phyloP scores from a whole-genome alignment of 2,329 filamentous ascomycete species.

The Monosporascus sp. region DNA sequence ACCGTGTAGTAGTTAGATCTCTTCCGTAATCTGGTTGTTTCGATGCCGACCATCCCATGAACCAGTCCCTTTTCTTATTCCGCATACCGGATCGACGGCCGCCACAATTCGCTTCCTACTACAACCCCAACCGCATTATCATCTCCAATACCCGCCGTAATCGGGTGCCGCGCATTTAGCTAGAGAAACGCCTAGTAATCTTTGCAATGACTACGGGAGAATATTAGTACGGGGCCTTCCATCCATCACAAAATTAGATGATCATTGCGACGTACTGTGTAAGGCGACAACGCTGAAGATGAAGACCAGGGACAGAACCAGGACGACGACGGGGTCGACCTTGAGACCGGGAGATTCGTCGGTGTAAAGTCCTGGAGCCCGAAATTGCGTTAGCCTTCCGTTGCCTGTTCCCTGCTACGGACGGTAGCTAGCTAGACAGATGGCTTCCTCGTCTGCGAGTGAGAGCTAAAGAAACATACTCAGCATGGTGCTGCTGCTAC shows the following conservation, averaged over 20 bases:
- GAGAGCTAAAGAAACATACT: conserved; percentile 52
- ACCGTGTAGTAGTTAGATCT: conserved; percentile 4
- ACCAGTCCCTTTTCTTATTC: no score
- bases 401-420: no score
- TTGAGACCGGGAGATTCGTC: conserved; percentile 96
- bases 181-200: conserved; percentile 81
- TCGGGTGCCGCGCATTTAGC: conserved; percentile 33
- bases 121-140: neutral
- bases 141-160: neutral
- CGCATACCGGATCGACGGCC: conserved; percentile 1
- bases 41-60: conserved; percentile 1
- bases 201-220: conserved; percentile 77
- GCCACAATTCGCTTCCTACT: neutral
- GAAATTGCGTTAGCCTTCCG: neutral
- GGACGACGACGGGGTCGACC: conserved; percentile 94
- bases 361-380: conserved; percentile 74
- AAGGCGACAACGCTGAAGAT: conserved; percentile 98
- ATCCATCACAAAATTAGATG: neutral
- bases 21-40: conserved; percentile 4
- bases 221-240: conserved; percentile 9
- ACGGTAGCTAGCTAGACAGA: no score
- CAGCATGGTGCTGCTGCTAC: conserved; percentile 97
- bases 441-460: conserved; percentile 3
- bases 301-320: conserved; percentile 94
- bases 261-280: conserved; percentile 67